Conservation (phyloP, 202 grass and related monocot species). For the Dendrocalamus latiflorus region DNA sequence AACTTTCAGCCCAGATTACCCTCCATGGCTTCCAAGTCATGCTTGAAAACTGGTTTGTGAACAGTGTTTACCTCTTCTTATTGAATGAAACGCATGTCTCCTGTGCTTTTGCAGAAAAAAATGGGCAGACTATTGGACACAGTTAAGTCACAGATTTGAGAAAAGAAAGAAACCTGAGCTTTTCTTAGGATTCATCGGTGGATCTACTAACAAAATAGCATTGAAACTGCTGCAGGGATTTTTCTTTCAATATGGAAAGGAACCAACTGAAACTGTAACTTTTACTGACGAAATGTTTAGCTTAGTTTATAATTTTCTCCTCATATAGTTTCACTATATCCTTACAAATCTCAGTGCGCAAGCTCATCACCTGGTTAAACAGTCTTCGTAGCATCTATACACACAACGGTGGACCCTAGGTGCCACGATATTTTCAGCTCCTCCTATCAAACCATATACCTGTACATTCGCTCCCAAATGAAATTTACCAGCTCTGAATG, state of each 20-base stretch:
- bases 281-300: background rate
- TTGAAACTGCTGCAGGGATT: background rate
- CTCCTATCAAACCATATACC: background rate
- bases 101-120: too few relatives aligned
- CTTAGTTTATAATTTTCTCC: background rate
- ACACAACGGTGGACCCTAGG: background rate
- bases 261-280: background rate
- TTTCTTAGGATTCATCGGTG: background rate
- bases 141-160: background rate
- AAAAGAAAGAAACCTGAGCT: background rate
- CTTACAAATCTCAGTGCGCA: background rate
- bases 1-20: too few relatives aligned
- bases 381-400: background rate
- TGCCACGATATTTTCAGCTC: background rate
- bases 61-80: too few relatives aligned
- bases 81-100: too few relatives aligned
- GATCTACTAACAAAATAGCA: background rate
- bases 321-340: background rate
- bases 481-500: background rate
- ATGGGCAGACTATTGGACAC: background rate
- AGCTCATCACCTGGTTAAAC: background rate
- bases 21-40: too few relatives aligned
- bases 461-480: background rate
- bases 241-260: background rate
- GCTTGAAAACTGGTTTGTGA: too few relatives aligned